Evolutionary conservation across 176 grass and related monocot species (phyloP).

Genomic region (Puya raimondii): DNA sequence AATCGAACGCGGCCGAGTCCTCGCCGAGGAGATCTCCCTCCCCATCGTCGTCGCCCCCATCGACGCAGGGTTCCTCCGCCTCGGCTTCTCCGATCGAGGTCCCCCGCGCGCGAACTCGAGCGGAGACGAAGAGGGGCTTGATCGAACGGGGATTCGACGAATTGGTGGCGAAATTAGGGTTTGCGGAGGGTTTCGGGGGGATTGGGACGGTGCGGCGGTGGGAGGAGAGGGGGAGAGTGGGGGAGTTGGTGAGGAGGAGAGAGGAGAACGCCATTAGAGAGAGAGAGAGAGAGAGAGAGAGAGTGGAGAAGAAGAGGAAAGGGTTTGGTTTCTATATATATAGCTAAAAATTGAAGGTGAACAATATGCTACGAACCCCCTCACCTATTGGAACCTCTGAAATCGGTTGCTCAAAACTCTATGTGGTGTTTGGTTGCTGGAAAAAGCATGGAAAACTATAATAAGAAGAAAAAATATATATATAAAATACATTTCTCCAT

Average conservation of each 20-base stretch:
- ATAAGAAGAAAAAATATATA: too few relatives aligned
- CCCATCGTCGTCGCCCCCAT: not conserved
- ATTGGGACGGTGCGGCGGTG: slow-evolving; percentile 2
- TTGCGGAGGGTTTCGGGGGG: not conserved
- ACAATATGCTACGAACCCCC: too few relatives aligned
- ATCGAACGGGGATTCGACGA: not conserved
- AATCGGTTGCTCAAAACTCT: too few relatives aligned
- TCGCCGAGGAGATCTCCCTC: slow-evolving; percentile 35
- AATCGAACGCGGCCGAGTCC: slow-evolving; percentile 63
- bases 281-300: too few relatives aligned
- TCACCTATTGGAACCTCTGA: too few relatives aligned
- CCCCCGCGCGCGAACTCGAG: slow-evolving; percentile 15
- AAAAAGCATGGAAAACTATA: too few relatives aligned
- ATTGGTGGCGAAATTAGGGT: not conserved
- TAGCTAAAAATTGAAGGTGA: too few relatives aligned
- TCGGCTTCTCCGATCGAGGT: slow-evolving; percentile 29
- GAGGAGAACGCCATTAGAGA: slow-evolving; percentile 8
- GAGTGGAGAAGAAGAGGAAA: too few relatives aligned
- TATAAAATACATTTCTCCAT: too few relatives aligned
- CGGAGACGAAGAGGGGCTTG: not conserved
- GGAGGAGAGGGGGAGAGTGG: slow-evolving; percentile 16
- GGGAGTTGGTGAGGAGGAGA: slow-evolving; percentile 38
- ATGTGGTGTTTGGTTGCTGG: too few relatives aligned
- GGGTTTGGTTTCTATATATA: too few relatives aligned
- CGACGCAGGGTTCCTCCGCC: slow-evolving; percentile 8